Evolutionary conservation across 257 asterid genomes (phyloP).

Genomic region (Osmanthus fragrans): DNA sequence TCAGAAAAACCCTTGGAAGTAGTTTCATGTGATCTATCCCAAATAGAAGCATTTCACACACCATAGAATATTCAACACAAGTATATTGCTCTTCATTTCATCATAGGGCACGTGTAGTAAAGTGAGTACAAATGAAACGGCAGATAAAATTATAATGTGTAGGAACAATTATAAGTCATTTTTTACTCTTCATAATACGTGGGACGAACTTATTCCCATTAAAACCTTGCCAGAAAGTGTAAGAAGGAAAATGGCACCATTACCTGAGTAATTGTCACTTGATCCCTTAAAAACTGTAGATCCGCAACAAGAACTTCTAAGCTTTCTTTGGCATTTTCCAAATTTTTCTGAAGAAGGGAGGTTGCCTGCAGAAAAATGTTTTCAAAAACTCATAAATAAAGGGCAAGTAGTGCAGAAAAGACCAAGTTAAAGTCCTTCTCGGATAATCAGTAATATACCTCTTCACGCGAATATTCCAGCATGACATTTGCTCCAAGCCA

Average conservation of each 20-base stretch:
- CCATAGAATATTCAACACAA: neutral
- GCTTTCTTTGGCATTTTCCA: conserved; percentile 90
- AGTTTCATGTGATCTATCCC: neutral
- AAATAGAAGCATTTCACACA: neutral
- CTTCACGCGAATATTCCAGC: conserved; percentile 89
- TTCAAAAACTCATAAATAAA: conserved; percentile 13
- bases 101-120: neutral
- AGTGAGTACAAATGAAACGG: neutral
- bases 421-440: conserved; percentile 13
- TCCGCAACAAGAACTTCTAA: conserved; percentile 88
- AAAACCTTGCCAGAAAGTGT: neutral
- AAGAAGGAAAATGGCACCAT: conserved; percentile 6
- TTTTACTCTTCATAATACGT: neutral
- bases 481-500: conserved; percentile 99
- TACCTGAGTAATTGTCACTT: conserved; percentile 92
- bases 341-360: conserved; percentile 68
- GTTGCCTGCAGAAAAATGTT: conserved; percentile 55
- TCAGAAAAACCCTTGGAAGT: neutral
- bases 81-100: neutral
- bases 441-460: conserved; percentile 46
- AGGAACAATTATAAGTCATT: neutral
- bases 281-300: conserved; percentile 84
- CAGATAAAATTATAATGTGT: neutral
- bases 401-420: neutral
- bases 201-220: neutral